Percentiles rank a stretch among this genome's conserved stretches.
Evolutionary conservation across 208 protist genomes (phyloP).

Genomic region (Porcisia hertigi): DNA sequence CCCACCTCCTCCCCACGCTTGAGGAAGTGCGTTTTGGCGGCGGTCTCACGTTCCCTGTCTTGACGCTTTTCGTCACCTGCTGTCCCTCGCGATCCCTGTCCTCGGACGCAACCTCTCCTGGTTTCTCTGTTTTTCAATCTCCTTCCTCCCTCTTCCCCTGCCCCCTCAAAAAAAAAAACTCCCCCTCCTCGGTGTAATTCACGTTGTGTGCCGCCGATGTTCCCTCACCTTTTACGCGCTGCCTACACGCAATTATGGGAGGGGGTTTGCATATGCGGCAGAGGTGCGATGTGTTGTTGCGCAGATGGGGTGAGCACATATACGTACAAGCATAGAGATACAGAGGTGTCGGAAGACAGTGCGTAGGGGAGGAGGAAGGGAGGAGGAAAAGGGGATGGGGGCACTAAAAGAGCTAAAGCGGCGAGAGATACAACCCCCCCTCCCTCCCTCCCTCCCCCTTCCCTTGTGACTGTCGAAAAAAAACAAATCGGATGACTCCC

Average conservation of each 20-base stretch:
- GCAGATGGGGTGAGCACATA: not conserved
- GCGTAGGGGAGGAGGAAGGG: not conserved
- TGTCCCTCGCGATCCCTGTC: not conserved
- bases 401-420: not conserved
- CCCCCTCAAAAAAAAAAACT: not conserved
- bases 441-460: not conserved
- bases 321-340: not conserved
- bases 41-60: not conserved
- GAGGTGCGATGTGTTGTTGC: not conserved
- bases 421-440: not conserved
- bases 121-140: slow-evolving; percentile 10
- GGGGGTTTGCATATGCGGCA: not conserved
- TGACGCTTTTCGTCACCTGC: not conserved
- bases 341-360: not conserved
- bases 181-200: not conserved
- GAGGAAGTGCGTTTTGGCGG: not conserved
- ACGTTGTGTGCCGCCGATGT: not conserved
- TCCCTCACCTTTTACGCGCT: not conserved
- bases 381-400: not conserved
- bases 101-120: not conserved
- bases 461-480: too few species aligned
- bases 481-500: not conserved
- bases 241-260: not conserved
- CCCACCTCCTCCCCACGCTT: not conserved
- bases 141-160: not conserved